These are phyloP conservation scores for Avicennia marina DNA, from an alignment of 257 asterid species.

Conservation along the genomic window DNA sequence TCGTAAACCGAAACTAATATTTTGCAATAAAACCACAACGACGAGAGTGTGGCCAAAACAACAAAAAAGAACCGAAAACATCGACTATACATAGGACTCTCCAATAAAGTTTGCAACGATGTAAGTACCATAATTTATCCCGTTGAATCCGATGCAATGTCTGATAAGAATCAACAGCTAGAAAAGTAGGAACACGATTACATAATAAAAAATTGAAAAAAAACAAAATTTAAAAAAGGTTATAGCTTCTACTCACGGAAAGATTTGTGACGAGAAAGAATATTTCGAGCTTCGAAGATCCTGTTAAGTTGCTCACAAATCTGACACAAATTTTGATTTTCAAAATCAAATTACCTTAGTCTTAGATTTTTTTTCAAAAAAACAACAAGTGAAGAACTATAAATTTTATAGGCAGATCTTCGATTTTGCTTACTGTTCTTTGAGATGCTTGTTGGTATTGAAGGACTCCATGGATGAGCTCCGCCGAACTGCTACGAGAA, in stretches of 20 bases:
- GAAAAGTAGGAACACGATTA: not conserved
- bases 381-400: not conserved
- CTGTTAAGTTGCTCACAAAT: conserved; percentile 12
- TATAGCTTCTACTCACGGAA: not conserved
- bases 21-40: not conserved
- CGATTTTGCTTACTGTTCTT: conserved; percentile 30
- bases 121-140: not conserved
- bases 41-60: not conserved
- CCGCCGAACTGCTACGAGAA: too few relatives aligned
- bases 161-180: conserved; percentile 8
- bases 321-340: not conserved
- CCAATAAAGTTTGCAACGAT: not conserved
- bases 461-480: conserved; percentile 52
- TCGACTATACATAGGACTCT: not conserved
- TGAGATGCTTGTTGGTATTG: conserved; percentile 64
- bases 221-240: not conserved
- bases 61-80: not conserved
- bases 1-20: not conserved
- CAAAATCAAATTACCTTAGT: not conserved
- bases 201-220: not conserved
- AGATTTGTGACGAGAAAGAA: not conserved
- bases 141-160: not conserved
- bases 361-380: too few relatives aligned
- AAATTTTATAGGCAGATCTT: not conserved
- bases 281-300: conserved; percentile 9